These are phyloP conservation scores for Diplocarpon rosae DNA, from an alignment of 2,329 filamentous ascomycete genomes.

Conservation along the genomic window DNA sequence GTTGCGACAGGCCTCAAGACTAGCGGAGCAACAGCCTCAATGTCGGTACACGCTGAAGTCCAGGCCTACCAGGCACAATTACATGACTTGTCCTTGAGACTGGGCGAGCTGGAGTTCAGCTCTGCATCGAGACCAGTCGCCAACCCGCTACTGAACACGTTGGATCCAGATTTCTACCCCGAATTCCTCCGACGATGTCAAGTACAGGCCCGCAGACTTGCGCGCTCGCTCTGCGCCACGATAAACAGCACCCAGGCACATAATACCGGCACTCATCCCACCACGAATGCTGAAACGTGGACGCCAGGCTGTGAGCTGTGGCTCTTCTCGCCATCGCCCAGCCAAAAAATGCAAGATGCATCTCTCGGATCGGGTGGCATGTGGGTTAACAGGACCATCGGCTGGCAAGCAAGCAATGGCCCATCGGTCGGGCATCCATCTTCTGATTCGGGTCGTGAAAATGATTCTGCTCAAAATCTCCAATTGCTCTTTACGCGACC, in stretches of 20 bases:
- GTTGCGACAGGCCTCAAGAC: not conserved
- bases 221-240: conserved; percentile 7
- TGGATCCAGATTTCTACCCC: conserved; percentile 1
- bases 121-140: not conserved
- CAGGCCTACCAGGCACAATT: not conserved
- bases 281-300: not conserved
- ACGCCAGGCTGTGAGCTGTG: conserved; percentile 7
- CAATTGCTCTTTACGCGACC: not conserved
- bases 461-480: not conserved
- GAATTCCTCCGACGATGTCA: conserved; percentile 7
- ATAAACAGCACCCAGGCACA: conserved; percentile 3
- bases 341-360: not conserved
- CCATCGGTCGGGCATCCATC: not conserved
- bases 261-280: not conserved
- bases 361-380: conserved; percentile 2
- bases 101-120: not conserved
- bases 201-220: conserved; percentile 1
- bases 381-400: conserved; percentile 2
- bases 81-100: not conserved
- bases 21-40: not conserved
- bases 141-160: conserved; percentile 1
- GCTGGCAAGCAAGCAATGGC: not conserved
- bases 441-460: not conserved
- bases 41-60: not conserved
- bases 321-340: not conserved